Conservation (phyloP, 192 early-diverging fungal species). For the Coemansia sp. region DNA sequence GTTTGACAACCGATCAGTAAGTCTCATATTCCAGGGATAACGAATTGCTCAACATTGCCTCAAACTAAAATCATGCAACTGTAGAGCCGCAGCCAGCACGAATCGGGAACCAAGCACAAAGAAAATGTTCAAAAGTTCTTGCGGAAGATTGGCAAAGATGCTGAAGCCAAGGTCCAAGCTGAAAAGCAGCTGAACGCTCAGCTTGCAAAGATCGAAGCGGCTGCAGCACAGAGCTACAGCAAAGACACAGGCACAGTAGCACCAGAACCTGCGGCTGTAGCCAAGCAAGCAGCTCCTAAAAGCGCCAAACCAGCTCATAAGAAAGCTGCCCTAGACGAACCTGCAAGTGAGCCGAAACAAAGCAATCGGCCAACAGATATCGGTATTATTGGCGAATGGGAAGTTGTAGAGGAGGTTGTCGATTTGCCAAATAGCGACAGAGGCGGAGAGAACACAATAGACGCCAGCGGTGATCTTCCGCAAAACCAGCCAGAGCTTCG, state of each 20-base stretch:
- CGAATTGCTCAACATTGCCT: background rate
- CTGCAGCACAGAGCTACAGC: conserved; percentile 28
- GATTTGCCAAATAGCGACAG: background rate
- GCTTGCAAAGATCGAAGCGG: conserved; percentile 68
- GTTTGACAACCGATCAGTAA: conserved; percentile 78
- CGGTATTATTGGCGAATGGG: conserved; percentile 45
- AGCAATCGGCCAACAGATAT: conserved; percentile 21
- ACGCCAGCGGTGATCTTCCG: background rate
- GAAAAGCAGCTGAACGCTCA: conserved; percentile 62
- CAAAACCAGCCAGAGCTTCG: conserved; percentile 5
- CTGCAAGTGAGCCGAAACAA: background rate
- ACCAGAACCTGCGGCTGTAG: background rate
- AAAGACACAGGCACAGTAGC: conserved; percentile 16
- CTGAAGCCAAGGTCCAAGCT: conserved; percentile 55
- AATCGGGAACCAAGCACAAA: conserved; percentile 77
- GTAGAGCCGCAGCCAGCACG: conserved; percentile 70
- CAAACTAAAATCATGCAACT: background rate
- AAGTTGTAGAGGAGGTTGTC: conserved; percentile 35
- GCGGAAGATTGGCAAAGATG: conserved; percentile 62
- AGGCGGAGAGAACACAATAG: background rate
- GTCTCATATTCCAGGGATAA: conserved; percentile 6
- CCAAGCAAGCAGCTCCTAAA: background rate
- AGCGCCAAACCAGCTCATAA: background rate
- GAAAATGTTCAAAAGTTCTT: conserved; percentile 78
- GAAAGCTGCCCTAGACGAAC: background rate